Evolutionary conservation across 2,329 filamentous ascomycete genomes (phyloP), one percentile per base, ranked within the genome.

Genomic region (Calcarisporium arbuscula): DNA sequence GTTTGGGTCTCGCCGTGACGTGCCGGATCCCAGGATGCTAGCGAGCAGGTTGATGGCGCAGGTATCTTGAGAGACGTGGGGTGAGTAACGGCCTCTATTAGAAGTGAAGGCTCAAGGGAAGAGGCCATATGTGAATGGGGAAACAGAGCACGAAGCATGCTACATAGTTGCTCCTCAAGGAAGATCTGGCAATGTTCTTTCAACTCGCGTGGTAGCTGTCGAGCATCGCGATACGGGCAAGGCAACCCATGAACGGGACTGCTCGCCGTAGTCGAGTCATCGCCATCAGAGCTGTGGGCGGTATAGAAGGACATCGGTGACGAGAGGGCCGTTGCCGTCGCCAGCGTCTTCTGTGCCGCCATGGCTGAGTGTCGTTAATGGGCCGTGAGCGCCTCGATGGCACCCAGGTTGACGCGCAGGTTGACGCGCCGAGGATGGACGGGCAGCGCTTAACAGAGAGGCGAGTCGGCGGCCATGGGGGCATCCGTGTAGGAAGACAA

Each of bases 81-180:
- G 17, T 11, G n/a, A 14, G 22, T 25, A 10, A 25, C 22, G 10
- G 22, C 14, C 14, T n/a, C 14, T 28, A 25, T 22, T 16, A 31
- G 17, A 6, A 14, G 16, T 33, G 8, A 30, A 14, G 16, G 19
- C 15, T 10, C 1, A 17, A 7, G 2, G 11, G 8, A 27, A 36
- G 5, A 12, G 33, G 43, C 6, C 42, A 42, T 20, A 20, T 12
- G 12, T 18, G 29, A 18, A 35, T 10, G 14, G 10, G 15, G 10
- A 15, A 10, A 22, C 11, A 8, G 38, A 38, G 35, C 40, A 42
- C 17, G 36, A 56, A 9, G 14, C 4, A 8, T 16, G 68, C 36
- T 62, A 81, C 79, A 82, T 19, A 88, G 72, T 38, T 77, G 69
- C 57, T 90, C 85, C 56, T 90, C 85, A 0, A 90, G 65, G 52